Base-by-base conservation (phyloP, 352 stramenopile species). In the Globisporangium abappressorium region DNA sequence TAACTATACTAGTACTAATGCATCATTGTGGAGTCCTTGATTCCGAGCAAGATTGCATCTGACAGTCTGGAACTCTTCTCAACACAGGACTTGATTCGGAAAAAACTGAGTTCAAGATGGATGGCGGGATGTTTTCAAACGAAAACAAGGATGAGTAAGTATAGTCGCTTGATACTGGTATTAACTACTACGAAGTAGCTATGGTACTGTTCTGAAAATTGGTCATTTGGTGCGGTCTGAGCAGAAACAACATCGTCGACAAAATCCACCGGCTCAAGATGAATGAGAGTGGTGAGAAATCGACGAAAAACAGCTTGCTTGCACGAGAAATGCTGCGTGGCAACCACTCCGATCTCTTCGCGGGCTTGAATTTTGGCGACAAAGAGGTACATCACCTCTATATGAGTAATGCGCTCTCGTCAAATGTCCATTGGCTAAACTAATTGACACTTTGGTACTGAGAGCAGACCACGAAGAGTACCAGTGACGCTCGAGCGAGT, bases 131-230 rank as follows among this genome's bases (percentile, higher is more conserved):
- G 59, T 82, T 82, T 54, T 66, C 58, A 2, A 56, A 67, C n/a
- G 70, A 77, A 33, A 61, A 79, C n/a, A 43, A 74, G 59, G 70
- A 76, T 20, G 59, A 71, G 73, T 79, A 65, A 30, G 71, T 66
- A 14, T 68, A n/a, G 14, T n/a, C 18, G 5, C 15, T 47, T n/a
- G 28, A 28, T 28, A 30, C 20, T 2, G 9, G 24, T 15, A 6
- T 7, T 5, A 15, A 2, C n/a, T 46, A 24, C 6, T 57, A 1
- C 30, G 6, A 22, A 18, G 18, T 26, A 4, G 36, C 15, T 8
- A 2, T 56, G 18, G 26, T 2, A 3, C 28, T 28, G 20, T 36
- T 6, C 8, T 41, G 58, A 56, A 5, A n/a, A 22, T 30, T 22
- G n/a, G 6, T 53, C 20, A 8, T 20, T n/a, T 33, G n/a, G 11